phyloP scores from a whole-genome alignment of 2,329 filamentous ascomycete species.

The Colletotrichum kahawae region DNA sequence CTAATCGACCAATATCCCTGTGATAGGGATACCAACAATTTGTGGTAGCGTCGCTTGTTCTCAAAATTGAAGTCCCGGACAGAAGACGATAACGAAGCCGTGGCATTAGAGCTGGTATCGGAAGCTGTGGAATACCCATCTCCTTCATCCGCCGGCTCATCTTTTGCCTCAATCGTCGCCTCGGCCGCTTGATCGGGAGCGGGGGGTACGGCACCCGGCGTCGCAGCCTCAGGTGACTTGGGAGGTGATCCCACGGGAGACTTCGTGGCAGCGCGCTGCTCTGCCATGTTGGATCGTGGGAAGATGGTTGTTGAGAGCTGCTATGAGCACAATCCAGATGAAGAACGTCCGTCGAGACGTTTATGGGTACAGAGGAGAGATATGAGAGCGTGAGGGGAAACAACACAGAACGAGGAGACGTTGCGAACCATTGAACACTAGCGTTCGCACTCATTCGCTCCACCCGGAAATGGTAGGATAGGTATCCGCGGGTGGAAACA shows the following conservation, averaged over 20 bases:
- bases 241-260: neutral
- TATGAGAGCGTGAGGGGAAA: neutral
- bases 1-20: too few species aligned
- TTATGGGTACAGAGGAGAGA: neutral
- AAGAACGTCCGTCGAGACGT: neutral
- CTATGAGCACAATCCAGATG: neutral
- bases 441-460: neutral
- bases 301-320: neutral
- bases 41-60: constrained; percentile 47
- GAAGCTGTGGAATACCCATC: neutral
- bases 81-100: constrained; percentile 30
- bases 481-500: neutral
- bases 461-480: neutral
- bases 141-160: neutral
- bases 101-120: neutral
- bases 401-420: neutral
- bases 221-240: neutral
- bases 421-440: neutral
- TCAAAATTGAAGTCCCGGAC: constrained; percentile 45
- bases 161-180: neutral
- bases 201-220: neutral
- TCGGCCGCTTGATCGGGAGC: neutral
- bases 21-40: too few species aligned
- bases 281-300: neutral
- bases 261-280: neutral